These are phyloP conservation scores for Haematococcus lacustris DNA, from an alignment of 139 green algal genomes.

Conservation along the genomic window DNA sequence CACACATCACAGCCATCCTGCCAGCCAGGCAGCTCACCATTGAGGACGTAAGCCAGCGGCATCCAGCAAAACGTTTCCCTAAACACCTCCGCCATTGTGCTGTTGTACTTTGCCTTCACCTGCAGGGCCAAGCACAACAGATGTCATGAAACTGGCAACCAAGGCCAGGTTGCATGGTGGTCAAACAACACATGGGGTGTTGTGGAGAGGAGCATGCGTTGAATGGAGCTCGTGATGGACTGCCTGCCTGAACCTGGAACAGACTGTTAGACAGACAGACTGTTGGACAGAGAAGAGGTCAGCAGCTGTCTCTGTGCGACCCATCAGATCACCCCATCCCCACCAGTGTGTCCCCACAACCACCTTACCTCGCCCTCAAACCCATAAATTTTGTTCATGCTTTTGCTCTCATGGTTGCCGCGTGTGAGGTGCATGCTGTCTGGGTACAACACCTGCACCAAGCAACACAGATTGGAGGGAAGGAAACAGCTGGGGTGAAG, in stretches of 20 bases:
- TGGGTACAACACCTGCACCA: constrained; percentile 50
- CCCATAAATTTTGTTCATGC: constrained; percentile 97
- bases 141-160: not conserved
- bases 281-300: too few relatives aligned
- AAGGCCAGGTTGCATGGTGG: too few relatives aligned
- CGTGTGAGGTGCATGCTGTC: constrained; percentile 73
- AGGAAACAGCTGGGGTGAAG: too few relatives aligned
- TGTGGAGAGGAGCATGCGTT: too few relatives aligned
- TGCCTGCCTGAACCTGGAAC: too few relatives aligned
- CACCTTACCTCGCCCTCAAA: constrained; percentile 85
- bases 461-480: not conserved
- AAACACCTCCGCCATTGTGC: constrained; percentile 84
- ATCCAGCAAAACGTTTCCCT: constrained; percentile 84
- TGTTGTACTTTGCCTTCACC: constrained; percentile 79
- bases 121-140: constrained; percentile 23
- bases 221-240: too few relatives aligned
- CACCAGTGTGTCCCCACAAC: not conserved
- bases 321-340: too few relatives aligned
- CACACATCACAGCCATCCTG: too few relatives aligned
- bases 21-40: too few relatives aligned
- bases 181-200: not conserved
- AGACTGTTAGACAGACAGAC: too few relatives aligned
- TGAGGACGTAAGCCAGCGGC: constrained; percentile 81
- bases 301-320: too few relatives aligned
- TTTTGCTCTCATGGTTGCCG: constrained; percentile 92